These are phyloP conservation scores for Pilasporangium apinafurcum DNA, from an alignment of 352 stramenopile species.

Conservation along the genomic window DNA sequence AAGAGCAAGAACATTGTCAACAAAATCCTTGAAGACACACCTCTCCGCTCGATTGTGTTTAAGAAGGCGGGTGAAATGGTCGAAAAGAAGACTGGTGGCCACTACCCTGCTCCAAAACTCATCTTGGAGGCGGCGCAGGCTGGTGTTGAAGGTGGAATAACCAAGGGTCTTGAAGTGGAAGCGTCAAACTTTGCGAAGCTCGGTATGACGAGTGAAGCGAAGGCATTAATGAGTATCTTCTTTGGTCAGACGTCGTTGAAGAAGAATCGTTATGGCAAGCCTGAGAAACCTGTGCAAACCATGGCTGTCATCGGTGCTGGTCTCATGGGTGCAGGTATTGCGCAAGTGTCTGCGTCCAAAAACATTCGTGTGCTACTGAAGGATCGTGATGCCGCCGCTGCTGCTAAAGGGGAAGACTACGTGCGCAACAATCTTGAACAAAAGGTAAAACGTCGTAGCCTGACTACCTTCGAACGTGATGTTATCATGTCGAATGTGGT, in stretches of 20 bases:
- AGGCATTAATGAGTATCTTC: constrained; percentile 97
- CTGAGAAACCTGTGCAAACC: constrained; percentile 83
- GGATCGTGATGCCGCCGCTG: constrained; percentile 87
- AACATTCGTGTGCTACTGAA: constrained; percentile 95
- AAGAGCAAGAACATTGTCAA: constrained; percentile 84
- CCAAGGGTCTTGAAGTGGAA: constrained; percentile 90
- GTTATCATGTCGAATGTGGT: constrained; percentile 89
- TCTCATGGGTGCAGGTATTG: constrained; percentile 98
- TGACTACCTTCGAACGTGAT: constrained; percentile 90
- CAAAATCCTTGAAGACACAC: constrained; percentile 93
- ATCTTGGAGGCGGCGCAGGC: constrained; percentile 92
- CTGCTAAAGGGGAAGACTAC: constrained; percentile 87
- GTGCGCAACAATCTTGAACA: constrained; percentile 94
- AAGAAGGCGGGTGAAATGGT: constrained; percentile 95
- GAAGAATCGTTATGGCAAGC: constrained; percentile 95
- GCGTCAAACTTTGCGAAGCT: constrained; percentile 95
- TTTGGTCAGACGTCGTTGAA: constrained; percentile 97
- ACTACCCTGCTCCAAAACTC: constrained; percentile 94
- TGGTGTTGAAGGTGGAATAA: constrained; percentile 75
- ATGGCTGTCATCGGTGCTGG: constrained; percentile 96
- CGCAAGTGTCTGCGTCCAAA: constrained; percentile 94
- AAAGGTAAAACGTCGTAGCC: constrained; percentile 93
- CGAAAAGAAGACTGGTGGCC: constrained; percentile 95
- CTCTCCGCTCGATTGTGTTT: constrained; percentile 90
- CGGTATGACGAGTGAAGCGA: constrained; percentile 92